A percentile compares a stretch with the other conserved stretches of the same genome.
phyloP scores from a whole-genome alignment of 495 filamentous ascomycete genomes.

The Copromyces sp. region DNA sequence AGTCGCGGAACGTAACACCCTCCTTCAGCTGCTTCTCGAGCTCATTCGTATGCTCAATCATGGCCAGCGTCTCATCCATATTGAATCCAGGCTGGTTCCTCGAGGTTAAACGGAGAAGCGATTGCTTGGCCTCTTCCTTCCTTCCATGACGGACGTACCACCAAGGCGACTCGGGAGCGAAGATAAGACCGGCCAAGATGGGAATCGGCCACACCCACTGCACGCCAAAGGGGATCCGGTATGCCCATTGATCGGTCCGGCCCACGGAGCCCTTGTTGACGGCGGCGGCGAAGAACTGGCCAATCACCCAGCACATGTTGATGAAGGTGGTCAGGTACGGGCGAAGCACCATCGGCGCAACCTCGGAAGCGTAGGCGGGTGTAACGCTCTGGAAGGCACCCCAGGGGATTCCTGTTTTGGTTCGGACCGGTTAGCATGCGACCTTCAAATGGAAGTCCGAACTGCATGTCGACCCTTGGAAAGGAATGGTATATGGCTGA shows the following conservation, averaged over 20 bases:
- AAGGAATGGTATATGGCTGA: neutral
- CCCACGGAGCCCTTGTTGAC: constrained; percentile 47
- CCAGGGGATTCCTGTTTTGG: constrained; percentile 52
- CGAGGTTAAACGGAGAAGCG: constrained; percentile 50
- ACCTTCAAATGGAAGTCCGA: neutral
- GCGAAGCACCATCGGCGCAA: constrained; percentile 53
- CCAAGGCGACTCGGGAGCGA: constrained; percentile 64
- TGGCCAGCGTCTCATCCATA: constrained; percentile 53
- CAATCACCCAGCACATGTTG: constrained; percentile 65
- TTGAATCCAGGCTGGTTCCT: constrained; percentile 45
- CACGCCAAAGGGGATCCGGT: constrained; percentile 51
- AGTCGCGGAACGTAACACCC: constrained; percentile 51
- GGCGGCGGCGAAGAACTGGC: constrained; percentile 56
- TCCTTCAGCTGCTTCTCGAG: constrained; percentile 49
- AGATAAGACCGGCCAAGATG: constrained; percentile 46
- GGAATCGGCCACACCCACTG: constrained; percentile 72
- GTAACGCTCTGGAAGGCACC: constrained; percentile 52
- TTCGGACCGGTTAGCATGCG: constrained; percentile 9
- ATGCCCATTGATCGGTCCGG: constrained; percentile 49
- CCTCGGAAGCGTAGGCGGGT: constrained; percentile 61
- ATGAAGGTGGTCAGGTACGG: constrained; percentile 59
- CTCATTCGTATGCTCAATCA: constrained; percentile 63
- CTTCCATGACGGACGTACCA: constrained; percentile 55
- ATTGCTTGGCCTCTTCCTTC: constrained; percentile 43
- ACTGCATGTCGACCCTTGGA: neutral